Percentiles rank a stretch among this genome's conserved stretches.
phyloP scores from a whole-genome alignment of 2,329 filamentous ascomycete species.

The Penicillium fuscoglaucum region DNA sequence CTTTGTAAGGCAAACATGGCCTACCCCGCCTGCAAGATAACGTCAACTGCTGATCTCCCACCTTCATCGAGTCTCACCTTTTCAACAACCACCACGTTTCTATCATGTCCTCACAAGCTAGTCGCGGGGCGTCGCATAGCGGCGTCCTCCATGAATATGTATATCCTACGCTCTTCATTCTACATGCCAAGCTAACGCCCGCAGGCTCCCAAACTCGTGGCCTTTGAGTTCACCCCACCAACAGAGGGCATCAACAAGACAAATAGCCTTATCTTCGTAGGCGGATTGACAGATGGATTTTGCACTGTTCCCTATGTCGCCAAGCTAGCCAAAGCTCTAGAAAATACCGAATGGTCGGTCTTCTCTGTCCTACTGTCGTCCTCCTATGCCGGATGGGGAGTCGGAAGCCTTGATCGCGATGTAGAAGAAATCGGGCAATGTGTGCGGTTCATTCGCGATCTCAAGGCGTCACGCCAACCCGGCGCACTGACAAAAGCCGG shows the following conservation, averaged over 20 bases:
- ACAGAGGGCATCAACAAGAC: constrained; percentile 31
- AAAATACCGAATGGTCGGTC: constrained; percentile 53
- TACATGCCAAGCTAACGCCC: not conserved
- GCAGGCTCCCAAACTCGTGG: constrained; percentile 42
- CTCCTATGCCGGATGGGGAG: constrained; percentile 57
- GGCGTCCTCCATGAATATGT: constrained; percentile 43
- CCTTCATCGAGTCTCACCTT: not conserved
- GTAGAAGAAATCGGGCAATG: constrained; percentile 55
- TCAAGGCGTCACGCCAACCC: constrained; percentile 28
- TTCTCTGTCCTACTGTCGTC: constrained; percentile 54
- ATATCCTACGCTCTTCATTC: constrained; percentile 12
- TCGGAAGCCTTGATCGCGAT: constrained; percentile 54
- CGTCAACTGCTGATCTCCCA: constrained; percentile 16
- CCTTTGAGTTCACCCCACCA: constrained; percentile 42
- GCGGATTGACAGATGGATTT: constrained; percentile 60
- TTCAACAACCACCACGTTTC: not conserved
- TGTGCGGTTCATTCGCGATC: constrained; percentile 51
- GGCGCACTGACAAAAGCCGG: constrained; percentile 28
- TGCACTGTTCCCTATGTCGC: constrained; percentile 56
- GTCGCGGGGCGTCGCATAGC: constrained; percentile 24
- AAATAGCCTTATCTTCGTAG: constrained; percentile 59
- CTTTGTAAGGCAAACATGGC: not conserved
- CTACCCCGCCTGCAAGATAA: constrained; percentile 4
- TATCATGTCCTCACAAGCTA: constrained; percentile 15
- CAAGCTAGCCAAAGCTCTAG: constrained; percentile 51